Evolutionary conservation across 2,329 filamentous ascomycete species (phyloP), one percentile per base, ranked within the genome.

Genomic region (Elsinoe perseae): DNA sequence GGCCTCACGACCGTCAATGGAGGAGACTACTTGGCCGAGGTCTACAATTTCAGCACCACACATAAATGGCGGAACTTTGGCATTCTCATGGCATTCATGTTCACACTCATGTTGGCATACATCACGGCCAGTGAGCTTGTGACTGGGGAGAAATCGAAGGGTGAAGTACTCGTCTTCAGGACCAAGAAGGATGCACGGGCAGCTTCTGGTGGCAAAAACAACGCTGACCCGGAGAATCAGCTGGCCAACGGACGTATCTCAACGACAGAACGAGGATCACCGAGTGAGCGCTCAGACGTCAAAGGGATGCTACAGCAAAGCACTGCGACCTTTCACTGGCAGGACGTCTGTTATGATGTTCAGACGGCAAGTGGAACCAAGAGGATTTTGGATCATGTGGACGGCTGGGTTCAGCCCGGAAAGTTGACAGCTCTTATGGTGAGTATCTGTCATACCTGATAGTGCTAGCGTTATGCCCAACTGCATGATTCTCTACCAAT

Each of bases 141-240:
- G 68, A 83, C 84, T 0, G 74, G 79, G 1, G 80, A 79, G 0
- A 72, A 74, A 1, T 85, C 80, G 53, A 83, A 79, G 1, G 85
- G 83, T 0, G 86, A 90, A 64, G 79, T 83, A 1, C 77, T 90
- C 1, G 81, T 89, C 8, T 89, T 87, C 62, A 61, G 68, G 20
- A 62, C 61, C 43, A 64, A 65, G 65, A 65, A 56, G 63, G 67
- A 58, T 56, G 62, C 50, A n/a, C n/a, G n/a, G n/a, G n/a, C n/a
- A n/a, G n/a, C n/a, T n/a, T n/a, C n/a, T n/a, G n/a, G n/a, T n/a
- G n/a, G n/a, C n/a, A n/a, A n/a, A n/a, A n/a, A n/a, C n/a, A n/a
- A n/a, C n/a, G n/a, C n/a, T n/a, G n/a, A n/a, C n/a, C n/a, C n/a
- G n/a, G n/a, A n/a, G n/a, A n/a, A n/a, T n/a, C n/a, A n/a, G n/a